A percentile compares a stretch with the other conserved stretches of the same genome.
phyloP scores from a whole-genome alignment of 2,329 filamentous ascomycete genomes.

The Berkeleyomyces rouxiae region DNA sequence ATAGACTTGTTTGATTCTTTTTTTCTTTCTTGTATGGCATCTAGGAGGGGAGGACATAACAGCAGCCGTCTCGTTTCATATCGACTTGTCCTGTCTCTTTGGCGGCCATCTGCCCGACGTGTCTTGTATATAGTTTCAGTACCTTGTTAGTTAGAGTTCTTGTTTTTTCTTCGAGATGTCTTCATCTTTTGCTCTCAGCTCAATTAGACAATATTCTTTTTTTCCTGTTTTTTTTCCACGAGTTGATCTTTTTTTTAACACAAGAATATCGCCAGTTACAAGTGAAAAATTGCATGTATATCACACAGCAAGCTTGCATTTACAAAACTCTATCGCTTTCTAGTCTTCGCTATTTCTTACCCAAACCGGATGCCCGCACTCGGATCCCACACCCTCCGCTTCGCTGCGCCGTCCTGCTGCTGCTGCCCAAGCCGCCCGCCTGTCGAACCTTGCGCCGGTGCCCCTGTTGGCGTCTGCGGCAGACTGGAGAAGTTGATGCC shows the following conservation, averaged over 20 bases:
- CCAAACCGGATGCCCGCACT: conserved; percentile 12
- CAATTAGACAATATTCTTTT: background rate
- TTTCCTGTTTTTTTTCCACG: background rate
- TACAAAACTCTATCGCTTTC: background rate
- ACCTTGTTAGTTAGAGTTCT: background rate
- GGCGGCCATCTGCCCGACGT: too few relatives aligned
- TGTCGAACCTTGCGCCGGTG: conserved; percentile 16
- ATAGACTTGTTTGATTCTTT: background rate
- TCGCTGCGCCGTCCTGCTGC: conserved; percentile 16
- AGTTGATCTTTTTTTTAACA: background rate
- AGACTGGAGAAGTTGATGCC: conserved; percentile 56
- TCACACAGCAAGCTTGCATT: background rate
- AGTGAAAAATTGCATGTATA: background rate
- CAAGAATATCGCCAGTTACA: background rate
- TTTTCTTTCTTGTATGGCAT: background rate
- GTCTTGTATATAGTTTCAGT: background rate
- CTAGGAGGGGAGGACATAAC: background rate
- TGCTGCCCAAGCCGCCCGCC: conserved; percentile 16
- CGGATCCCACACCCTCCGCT: conserved; percentile 10
- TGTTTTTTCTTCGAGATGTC: background rate
- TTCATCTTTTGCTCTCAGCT: background rate
- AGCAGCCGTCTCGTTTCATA: conserved; percentile 15
- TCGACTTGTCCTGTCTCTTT: background rate
- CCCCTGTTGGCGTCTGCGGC: conserved; percentile 19
- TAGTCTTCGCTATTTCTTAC: conserved; percentile 13